Conservation (phyloP, 345 rosid species). For the Stellera chamaejasme region DNA sequence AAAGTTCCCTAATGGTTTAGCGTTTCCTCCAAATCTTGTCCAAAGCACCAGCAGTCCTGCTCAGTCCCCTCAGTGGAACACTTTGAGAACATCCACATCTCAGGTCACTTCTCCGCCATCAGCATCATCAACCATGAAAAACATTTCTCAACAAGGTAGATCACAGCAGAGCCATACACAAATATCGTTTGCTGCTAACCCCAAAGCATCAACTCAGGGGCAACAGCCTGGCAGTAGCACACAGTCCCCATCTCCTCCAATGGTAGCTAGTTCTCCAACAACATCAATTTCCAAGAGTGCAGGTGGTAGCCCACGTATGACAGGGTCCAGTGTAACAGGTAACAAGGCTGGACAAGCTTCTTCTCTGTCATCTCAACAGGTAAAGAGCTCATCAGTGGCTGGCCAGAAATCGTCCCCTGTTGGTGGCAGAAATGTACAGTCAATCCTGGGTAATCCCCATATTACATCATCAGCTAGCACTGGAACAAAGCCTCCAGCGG, state of each 20-base stretch:
- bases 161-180: constrained; percentile 55
- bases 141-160: constrained; percentile 56
- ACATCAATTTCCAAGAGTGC: constrained; percentile 80
- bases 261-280: constrained; percentile 74
- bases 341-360: constrained; percentile 72
- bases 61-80: constrained; percentile 84
- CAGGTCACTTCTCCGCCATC: constrained; percentile 56
- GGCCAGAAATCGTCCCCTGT: constrained; percentile 48
- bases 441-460: constrained; percentile 62
- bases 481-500: constrained; percentile 46
- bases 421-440: constrained; percentile 53
- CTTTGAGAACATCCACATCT: constrained; percentile 42
- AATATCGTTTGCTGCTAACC: constrained; percentile 71
- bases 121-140: constrained; percentile 47
- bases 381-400: constrained; percentile 49
- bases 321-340: constrained; percentile 41
- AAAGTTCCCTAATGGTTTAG: constrained; percentile 49
- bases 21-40: constrained; percentile 64
- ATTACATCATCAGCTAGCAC: constrained; percentile 31
- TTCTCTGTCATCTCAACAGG: constrained; percentile 51
- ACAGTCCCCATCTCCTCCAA: constrained; percentile 55
- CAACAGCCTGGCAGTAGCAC: constrained; percentile 50
- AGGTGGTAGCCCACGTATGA: constrained; percentile 87
- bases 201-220: constrained; percentile 48
- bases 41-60: constrained; percentile 51